A percentile compares a stretch with the other conserved stretches of the same genome.
These are phyloP conservation scores for Alternaria sp. DNA, from an alignment of 2,329 filamentous ascomycete genomes.

Conservation along the genomic window DNA sequence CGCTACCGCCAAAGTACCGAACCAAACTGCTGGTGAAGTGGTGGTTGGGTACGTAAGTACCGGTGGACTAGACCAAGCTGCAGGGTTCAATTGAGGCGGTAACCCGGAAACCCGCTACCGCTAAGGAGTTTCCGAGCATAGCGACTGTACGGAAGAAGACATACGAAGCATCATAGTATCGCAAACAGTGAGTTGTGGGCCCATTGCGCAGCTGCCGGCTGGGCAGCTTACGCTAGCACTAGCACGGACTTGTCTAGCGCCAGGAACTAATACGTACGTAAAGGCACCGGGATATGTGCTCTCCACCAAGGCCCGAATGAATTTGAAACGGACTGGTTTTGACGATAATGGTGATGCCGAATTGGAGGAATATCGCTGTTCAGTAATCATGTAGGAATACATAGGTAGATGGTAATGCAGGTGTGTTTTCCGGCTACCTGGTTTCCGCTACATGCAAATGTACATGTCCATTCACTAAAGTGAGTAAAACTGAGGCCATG, in stretches of 20 bases:
- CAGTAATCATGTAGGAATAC: background rate
- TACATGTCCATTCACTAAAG: background rate
- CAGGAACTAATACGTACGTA: background rate
- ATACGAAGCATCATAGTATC: background rate
- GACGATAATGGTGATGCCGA: background rate
- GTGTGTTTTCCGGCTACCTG: background rate
- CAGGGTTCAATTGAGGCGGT: background rate
- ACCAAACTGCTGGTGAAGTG: background rate
- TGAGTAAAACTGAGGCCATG: fast-evolving
- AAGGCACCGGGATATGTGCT: background rate
- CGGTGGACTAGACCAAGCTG: background rate
- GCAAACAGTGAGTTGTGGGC: background rate
- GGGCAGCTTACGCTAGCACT: conserved; percentile 1
- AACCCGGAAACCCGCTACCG: background rate
- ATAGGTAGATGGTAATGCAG: background rate
- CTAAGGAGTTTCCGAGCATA: background rate
- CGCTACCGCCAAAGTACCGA: background rate
- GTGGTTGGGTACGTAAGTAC: background rate
- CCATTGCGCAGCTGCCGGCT: background rate
- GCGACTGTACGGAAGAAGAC: background rate
- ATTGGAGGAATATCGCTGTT: background rate
- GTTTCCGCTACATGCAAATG: background rate
- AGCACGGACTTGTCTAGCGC: background rate
- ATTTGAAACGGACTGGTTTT: background rate
- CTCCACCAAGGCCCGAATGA: background rate